These are phyloP conservation scores for Solanum appendiculatum DNA, from an alignment of 257 asterid genomes.

Conservation along the genomic window DNA sequence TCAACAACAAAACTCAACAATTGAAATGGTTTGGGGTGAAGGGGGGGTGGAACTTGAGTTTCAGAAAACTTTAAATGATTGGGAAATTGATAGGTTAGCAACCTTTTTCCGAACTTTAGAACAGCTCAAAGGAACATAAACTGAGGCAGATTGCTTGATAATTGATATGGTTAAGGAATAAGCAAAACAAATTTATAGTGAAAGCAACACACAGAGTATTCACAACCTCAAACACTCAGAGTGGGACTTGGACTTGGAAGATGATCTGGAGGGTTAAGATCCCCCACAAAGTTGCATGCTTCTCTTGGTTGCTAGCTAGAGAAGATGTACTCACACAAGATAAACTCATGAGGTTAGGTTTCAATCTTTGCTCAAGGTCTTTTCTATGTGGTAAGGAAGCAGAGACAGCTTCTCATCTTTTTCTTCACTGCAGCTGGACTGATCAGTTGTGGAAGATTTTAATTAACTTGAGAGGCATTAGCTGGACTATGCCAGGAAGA, in stretches of 20 bases:
- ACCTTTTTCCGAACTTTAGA: no score
- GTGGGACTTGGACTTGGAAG: background rate
- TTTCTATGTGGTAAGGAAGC: background rate
- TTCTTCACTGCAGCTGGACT: background rate
- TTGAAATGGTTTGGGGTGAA: no score
- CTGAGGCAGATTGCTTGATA: background rate
- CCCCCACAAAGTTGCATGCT: background rate
- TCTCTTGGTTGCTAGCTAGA: background rate
- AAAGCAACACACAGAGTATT: background rate
- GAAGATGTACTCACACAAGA: background rate
- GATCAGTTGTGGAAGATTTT: background rate
- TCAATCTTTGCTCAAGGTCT: background rate
- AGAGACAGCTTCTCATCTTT: background rate
- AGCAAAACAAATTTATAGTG: background rate
- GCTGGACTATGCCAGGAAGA: background rate
- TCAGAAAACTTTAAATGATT: no score
- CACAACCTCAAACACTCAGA: background rate
- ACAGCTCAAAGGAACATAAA: no score
- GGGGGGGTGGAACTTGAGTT: no score
- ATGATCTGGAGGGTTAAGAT: background rate
- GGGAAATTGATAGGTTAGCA: no score
- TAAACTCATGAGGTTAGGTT: background rate
- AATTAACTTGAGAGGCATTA: background rate
- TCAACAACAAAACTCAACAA: no score
- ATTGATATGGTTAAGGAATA: background rate